Base-by-base conservation (phyloP, 345 rosid genomes). In the Arabis hirsuta region DNA sequence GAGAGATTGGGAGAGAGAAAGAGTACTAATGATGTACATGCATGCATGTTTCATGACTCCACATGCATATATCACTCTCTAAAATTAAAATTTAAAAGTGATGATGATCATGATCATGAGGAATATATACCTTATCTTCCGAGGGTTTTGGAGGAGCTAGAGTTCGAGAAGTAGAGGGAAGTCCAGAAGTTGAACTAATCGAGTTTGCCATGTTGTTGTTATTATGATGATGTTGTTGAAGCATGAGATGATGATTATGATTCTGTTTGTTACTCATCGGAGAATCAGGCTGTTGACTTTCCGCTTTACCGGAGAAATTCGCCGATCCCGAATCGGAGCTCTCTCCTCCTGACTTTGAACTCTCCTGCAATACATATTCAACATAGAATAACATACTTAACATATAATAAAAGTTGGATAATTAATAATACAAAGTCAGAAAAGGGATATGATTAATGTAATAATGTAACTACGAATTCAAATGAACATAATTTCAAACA, bases 241-340 rank as follows among this genome's bases (percentile, higher is more conserved):
- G 85, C 57, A 73, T 78, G 51, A 73, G 79, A 27, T 75, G 81
- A 26, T 79, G 79, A 2, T 82, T 81, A 19, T 79, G 79, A 2
- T 82, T 81, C 50, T 85, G 90, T 71, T 71, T 84, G 73, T 26
- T 66, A 68, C 90, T 88, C 48, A 89, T 81, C 1, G 99, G 96
- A 67, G 99, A 91, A 73, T 94, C 99, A 16, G 90, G 84, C 42
- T 86, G 90, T 58, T 77, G 90, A 24, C 83, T 80, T 54, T 90
- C 96, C 58, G 80, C 85, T 79, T 85, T 84, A 81, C 93, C 81
- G 77, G 98, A 84, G 39, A 84, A 73, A 41, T 83, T 84, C 13
- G 86, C 99, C 64, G 99, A 95, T 58, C 96, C 99, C 56, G 99
- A 89, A 59, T 91, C 97, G 13, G 86, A 78, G 82, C 90, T 91